phyloP scores from a whole-genome alignment of 2,329 filamentous ascomycete genomes.

The Sarocladium brachiariae region DNA sequence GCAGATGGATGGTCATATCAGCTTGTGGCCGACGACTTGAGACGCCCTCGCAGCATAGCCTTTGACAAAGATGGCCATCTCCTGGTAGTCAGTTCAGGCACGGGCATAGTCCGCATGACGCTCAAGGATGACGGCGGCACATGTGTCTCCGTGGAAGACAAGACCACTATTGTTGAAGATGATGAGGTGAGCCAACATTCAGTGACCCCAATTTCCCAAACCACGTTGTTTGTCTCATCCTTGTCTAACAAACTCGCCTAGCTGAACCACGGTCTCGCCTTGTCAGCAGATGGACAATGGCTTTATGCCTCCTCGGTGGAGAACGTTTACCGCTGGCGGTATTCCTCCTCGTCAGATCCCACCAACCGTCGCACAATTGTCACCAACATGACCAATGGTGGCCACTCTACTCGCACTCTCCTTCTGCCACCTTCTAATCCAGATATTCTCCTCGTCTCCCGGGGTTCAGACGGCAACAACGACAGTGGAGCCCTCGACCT shows the following conservation, averaged over 20 bases:
- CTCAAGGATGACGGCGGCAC: constrained; percentile 35
- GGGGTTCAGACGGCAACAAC: constrained; percentile 57
- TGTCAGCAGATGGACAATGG: constrained; percentile 45
- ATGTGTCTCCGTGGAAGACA: constrained; percentile 31
- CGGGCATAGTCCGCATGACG: constrained; percentile 33
- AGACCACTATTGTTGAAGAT: constrained; percentile 29
- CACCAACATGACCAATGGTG: constrained; percentile 53
- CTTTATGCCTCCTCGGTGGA: constrained; percentile 51
- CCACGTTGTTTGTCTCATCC: too few relatives aligned
- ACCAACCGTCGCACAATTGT: constrained; percentile 44
- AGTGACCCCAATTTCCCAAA: too few relatives aligned
- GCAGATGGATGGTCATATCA: constrained; percentile 37
- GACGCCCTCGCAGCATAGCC: constrained; percentile 35
- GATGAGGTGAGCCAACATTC: constrained; percentile 23
- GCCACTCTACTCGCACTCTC: constrained; percentile 61
- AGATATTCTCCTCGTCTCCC: constrained; percentile 55
- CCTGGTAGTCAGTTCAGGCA: constrained; percentile 36
- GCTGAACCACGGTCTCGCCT: constrained; percentile 50
- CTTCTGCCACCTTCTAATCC: constrained; percentile 49
- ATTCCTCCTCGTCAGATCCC: constrained; percentile 44
- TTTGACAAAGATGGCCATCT: constrained; percentile 40
- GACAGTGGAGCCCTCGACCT: constrained; percentile 47
- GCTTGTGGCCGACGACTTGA: constrained; percentile 34
- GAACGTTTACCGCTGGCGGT: constrained; percentile 58
- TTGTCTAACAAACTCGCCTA: too few relatives aligned